Percentiles rank a stretch among this genome's conserved stretches.
These are phyloP conservation scores for Mycotypha africana DNA, from an alignment of 371 early-diverging fungal genomes.

Conservation along the genomic window DNA sequence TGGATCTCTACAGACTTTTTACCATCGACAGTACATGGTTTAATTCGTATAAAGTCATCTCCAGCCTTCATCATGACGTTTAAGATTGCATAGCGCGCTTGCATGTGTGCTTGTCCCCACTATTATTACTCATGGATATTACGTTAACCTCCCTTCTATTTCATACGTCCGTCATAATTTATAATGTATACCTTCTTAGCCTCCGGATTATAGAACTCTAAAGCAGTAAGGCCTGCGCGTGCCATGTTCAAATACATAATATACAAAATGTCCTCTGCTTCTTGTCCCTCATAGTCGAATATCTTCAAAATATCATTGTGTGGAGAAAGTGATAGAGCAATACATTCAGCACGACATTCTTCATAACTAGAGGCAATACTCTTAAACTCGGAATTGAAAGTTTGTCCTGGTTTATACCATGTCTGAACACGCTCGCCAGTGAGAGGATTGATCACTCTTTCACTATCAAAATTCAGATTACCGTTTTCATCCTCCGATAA, in stretches of 20 bases:
- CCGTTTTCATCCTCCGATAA: conserved; percentile 47
- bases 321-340: conserved; percentile 48
- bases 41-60: conserved; percentile 30
- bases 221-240: conserved; percentile 48
- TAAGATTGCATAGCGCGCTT: conserved; percentile 59
- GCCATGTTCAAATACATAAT: conserved; percentile 57
- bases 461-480: conserved; percentile 52
- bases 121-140: conserved; percentile 2
- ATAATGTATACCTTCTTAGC: conserved; percentile 37
- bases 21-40: conserved; percentile 18
- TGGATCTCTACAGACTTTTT: conserved; percentile 34
- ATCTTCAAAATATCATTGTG: conserved; percentile 41
- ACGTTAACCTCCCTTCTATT: background rate
- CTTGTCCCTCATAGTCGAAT: conserved; percentile 45
- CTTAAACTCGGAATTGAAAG: conserved; percentile 52
- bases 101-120: conserved; percentile 64
- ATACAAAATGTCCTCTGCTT: conserved; percentile 49
- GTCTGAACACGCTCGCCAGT: conserved; percentile 40
- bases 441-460: conserved; percentile 38
- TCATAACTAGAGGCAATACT: conserved; percentile 42
- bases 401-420: conserved; percentile 61
- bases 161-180: too few relatives aligned
- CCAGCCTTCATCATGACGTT: conserved; percentile 48
- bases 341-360: conserved; percentile 65
- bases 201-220: conserved; percentile 48